Evolutionary conservation across 164 flowering plant genomes (phyloP).

Genomic region (Vitis rotundifolia): DNA sequence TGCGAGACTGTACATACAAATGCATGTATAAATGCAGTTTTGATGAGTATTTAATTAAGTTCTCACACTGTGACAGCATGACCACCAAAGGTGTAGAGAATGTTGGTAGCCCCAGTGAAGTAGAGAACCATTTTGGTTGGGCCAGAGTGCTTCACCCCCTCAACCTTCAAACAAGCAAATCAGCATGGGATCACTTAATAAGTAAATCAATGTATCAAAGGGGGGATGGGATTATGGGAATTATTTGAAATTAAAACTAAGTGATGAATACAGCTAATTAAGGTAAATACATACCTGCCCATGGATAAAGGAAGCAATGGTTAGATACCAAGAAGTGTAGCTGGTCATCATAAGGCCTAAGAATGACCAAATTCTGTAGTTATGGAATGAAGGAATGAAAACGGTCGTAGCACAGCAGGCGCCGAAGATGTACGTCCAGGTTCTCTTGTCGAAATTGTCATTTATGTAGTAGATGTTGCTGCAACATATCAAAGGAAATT

Average conservation of each 20-base stretch:
- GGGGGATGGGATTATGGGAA: background rate
- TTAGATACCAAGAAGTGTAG: conserved; percentile 74
- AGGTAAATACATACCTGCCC: conserved; percentile 54
- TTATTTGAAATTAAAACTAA: background rate
- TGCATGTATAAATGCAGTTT: background rate
- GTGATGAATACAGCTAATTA: background rate
- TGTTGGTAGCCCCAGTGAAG: conserved; percentile 81
- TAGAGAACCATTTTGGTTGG: conserved; percentile 68
- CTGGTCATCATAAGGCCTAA: conserved; percentile 69
- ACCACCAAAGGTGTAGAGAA: conserved; percentile 81
- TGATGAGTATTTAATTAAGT: background rate
- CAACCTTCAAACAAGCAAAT: conserved; percentile 37
- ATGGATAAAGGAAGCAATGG: conserved; percentile 69
- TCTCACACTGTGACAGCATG: conserved; percentile 83
- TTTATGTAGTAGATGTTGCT: conserved; percentile 80
- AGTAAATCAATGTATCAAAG: background rate
- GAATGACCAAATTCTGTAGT: conserved; percentile 76
- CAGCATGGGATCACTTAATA: background rate
- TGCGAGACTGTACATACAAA: no score
- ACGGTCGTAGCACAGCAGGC: conserved; percentile 83
- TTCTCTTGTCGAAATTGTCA: conserved; percentile 76
- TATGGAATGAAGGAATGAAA: conserved; percentile 75
- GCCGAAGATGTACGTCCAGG: conserved; percentile 80
- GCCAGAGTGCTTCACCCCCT: conserved; percentile 74
- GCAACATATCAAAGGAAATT: conserved; percentile 23